Evolutionary conservation across 1,284 basidiomycete genomes (phyloP), one percentile per base, ranked within the genome.

Genomic region (Sphaerobolus stellatus): DNA sequence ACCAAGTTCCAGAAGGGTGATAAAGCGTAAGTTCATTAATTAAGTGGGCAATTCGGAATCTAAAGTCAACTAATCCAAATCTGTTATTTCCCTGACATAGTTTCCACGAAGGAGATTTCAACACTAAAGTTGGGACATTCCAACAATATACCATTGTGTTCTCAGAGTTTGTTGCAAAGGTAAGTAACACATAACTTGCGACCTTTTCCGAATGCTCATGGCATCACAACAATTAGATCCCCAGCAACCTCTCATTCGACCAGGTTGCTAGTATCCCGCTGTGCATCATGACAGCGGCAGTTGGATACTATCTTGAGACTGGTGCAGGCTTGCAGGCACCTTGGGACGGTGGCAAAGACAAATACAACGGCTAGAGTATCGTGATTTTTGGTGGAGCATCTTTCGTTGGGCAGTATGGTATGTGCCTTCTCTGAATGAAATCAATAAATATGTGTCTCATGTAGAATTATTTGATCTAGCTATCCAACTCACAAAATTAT

Each of bases 1-100:
- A 69, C 70, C 2, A 66, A 70, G 33, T 74, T 84, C 62, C 67
- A 71, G 45, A 74, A 78, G 33, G 84, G 84, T 2, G 83, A 88
- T 62, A 72, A 75, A 63, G 79, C 87, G 81, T 82, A 66, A 61
- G 76, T 56, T 4, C 64, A 56, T 22, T 59, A 28, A 18, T 36
- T 38, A 18, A 24, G 27, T n/a, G n/a, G n/a, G n/a, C n/a, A n/a
- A n/a, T n/a, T n/a, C n/a, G n/a, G n/a, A n/a, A n/a, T n/a, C n/a
- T n/a, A n/a, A n/a, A n/a, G n/a, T n/a, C n/a, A n/a, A n/a, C n/a
- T n/a, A n/a, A n/a, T n/a, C n/a, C n/a, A 22, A 36, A 49, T 20
- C 22, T 27, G 1, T 33, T 38, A n/a, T 52, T 16, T 51, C 25
- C n/a, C 55, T 40, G n/a, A n/a, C n/a, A 50, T 50, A 82, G 78